Base-by-base conservation (phyloP, 129 eudicot genomes). In the Cynara cardunculus region DNA sequence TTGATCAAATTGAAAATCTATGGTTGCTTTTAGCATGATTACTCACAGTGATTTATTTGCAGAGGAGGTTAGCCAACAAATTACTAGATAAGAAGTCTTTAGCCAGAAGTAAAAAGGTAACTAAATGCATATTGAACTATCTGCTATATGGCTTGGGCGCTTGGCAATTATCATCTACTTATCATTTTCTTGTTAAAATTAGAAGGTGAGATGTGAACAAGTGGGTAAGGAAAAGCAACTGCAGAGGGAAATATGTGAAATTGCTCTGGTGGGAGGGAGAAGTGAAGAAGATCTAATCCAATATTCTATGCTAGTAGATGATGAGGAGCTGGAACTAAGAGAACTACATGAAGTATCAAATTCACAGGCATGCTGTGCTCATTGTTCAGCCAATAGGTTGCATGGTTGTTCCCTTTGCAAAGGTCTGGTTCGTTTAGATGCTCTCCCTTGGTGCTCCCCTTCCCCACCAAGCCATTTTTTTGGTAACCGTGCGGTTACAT, bases 381-480 rank as follows among this genome's bases (percentile, higher is more conserved):
- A 95, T 82, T 88, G 92, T 62, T 76, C 90, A 74, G 82, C 85
- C 67, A 86, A 72, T 91, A 87, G 89, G 62, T 66, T 83, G 82
- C 90, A 88, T 83, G 90, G 91, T 37, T 95, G 99, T 80, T 85
- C 99, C 26, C 93, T 95, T 72, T 95, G 97, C 90, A 95, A 95
- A 92, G 97, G 99, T 95, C 26, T 49, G 78, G 68, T 28, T 70
- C 65, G 34, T 65, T 70, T 32, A 27, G 61, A 59, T 39, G 67
- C 81, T 78, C 11, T 25, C 24, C 69, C 18, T 46, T 34, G 53
- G 35, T 69, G 25, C 56, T 2, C 68, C 28, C 13, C 69, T 25
- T 64, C 26, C 69, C 69, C 28, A 64, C 69, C 69, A 64, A 64
- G 14, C 69, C 26, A 21, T 77, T 8, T 22, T 46, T 21, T 24